Evolutionary conservation across 2,329 filamentous ascomycete genomes (phyloP).

Genomic region (Sclerotinia sclerotiorum): DNA sequence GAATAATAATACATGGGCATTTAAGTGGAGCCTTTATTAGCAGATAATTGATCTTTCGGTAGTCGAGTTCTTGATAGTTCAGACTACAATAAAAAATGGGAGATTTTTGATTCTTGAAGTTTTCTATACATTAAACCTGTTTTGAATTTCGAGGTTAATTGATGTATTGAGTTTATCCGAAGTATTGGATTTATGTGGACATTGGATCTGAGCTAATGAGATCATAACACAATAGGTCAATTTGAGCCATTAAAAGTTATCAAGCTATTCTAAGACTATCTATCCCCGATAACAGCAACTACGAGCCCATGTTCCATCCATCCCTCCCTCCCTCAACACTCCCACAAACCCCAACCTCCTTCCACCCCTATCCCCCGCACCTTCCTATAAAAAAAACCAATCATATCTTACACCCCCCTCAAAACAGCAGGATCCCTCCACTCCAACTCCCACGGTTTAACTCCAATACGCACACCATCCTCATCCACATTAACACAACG

Average conservation of each 20-base stretch:
- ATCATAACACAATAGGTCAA: too few relatives aligned
- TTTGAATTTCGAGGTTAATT: neutral
- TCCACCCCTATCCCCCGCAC: too few relatives aligned
- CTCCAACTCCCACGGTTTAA: slow-evolving; percentile 1
- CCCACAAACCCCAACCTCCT: too few relatives aligned
- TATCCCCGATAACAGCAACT: too few relatives aligned
- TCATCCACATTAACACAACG: slow-evolving; percentile 11
- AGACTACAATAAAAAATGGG: neutral
- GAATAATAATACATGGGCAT: neutral
- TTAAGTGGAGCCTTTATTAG: neutral
- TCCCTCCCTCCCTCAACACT: neutral
- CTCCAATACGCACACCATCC: slow-evolving; percentile 1
- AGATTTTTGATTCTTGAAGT: neutral
- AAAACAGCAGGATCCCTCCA: neutral
- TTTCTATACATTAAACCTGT: neutral
- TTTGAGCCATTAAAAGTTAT: too few relatives aligned
- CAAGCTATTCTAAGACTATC: too few relatives aligned
- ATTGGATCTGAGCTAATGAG: neutral
- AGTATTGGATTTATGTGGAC: neutral
- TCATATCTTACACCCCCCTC: neutral
- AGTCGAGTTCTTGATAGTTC: neutral
- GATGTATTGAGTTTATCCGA: too few relatives aligned
- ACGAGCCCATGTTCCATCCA: too few relatives aligned
- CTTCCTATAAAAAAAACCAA: neutral
- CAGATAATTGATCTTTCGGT: neutral